Evolutionary conservation across 441 rosid genomes (phyloP), one percentile per base, ranked within the genome.

Genomic region (Rhodomyrtus psidioides): DNA sequence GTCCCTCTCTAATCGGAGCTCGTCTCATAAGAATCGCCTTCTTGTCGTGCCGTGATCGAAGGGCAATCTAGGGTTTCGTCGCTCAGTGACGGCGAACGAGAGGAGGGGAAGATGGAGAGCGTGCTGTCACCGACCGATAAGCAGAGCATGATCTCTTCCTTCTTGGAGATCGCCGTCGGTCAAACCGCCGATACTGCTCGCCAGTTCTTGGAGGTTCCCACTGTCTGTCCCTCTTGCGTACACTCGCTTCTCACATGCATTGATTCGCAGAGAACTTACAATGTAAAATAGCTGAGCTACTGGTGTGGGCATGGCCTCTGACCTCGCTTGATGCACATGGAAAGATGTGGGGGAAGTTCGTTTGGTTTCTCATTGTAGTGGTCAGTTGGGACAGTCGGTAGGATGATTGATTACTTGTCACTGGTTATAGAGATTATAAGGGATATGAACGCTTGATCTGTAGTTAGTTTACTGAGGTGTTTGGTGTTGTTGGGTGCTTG

Each of bases 151-250:
- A 95, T 96, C 88, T 89, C 98, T 88, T 97, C 98, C 84, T 97
- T 97, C 90, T 96, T 97, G 74, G 99, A 97, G 93, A 93, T 96
- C 93, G 99, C 98, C 51, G 97, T 94, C n/a, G 99, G 98, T 59
- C 98, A 97, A 86, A 93, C 96, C 23, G 86, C 94, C 34, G 98
- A 95, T 84, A 95, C 96, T 28, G 99, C 99, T 86, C 88, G 89
- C 26, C 98, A 94, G 89, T 95, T 96, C 92, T 89, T 97, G 89
- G 94, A 94, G 98, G 99, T 97, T 55, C 56, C 60, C n/a, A 27
- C 34, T 84, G 51, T 16, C 15, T 23, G 28, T 84, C 30, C 2
- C 7, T 51, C 75, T 0, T 27, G n/a, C 28, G 44, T 17, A 12
- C 42, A 6, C 53, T 84, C 23, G 74, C 44, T 59, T 49, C 87